Percentiles rank a stretch among this genome's conserved stretches.
Conservation (phyloP, 2,329 filamentous ascomycete genomes). For the Simplicillium aogashimaense region DNA sequence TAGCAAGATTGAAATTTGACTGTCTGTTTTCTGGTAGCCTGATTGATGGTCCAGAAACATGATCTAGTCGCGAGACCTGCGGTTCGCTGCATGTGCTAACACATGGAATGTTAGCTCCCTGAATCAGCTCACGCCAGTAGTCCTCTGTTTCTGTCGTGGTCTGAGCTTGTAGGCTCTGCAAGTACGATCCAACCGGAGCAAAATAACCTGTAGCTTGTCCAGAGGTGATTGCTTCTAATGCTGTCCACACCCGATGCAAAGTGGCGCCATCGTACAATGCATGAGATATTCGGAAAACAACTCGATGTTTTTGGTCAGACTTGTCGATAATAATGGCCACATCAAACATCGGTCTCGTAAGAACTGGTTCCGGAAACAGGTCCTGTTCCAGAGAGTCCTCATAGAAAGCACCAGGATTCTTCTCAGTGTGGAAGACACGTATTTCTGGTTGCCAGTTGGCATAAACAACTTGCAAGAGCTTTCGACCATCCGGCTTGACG, state of each 20-base stretch:
- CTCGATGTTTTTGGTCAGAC: neutral
- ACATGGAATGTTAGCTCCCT: neutral
- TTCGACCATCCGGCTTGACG: too few relatives aligned
- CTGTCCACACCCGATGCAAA: constrained; percentile 1
- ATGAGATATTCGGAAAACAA: constrained; percentile 2
- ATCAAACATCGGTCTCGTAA: neutral
- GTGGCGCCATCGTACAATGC: constrained; percentile 1
- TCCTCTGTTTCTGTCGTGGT: neutral
- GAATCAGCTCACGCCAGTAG: neutral
- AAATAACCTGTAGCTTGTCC: neutral
- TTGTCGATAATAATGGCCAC: neutral
- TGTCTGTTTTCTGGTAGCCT: neutral
- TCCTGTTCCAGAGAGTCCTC: too few relatives aligned
- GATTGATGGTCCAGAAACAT: neutral
- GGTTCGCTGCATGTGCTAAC: neutral
- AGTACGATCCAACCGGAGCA: neutral
- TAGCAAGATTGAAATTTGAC: neutral
- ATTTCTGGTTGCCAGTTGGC: too few relatives aligned
- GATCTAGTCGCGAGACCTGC: neutral
- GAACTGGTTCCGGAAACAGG: neutral
- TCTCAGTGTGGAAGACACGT: neutral
- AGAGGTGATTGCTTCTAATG: neutral
- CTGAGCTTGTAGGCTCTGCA: neutral
- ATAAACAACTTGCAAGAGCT: too few relatives aligned
- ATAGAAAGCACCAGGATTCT: neutral